These are phyloP conservation scores for Raphanus sativus DNA, from an alignment of 345 rosid species.

Conservation along the genomic window DNA sequence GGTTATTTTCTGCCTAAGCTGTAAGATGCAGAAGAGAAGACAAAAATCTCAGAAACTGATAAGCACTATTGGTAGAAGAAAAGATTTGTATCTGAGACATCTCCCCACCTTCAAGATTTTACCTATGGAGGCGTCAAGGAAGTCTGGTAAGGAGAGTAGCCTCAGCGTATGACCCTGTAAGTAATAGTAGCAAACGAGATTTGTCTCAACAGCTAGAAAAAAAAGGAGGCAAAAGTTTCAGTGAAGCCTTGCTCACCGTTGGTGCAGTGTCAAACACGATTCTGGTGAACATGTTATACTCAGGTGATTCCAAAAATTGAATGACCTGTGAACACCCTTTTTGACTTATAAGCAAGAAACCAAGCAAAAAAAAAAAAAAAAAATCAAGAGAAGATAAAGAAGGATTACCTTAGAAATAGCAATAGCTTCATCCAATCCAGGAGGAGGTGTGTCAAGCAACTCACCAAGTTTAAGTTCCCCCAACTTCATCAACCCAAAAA, in stretches of 20 bases:
- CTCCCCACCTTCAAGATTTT: constrained; percentile 80
- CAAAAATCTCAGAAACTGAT: constrained; percentile 1
- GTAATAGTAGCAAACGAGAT: constrained; percentile 23
- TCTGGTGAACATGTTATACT: constrained; percentile 88
- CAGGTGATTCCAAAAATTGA: constrained; percentile 89
- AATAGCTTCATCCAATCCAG: constrained; percentile 97
- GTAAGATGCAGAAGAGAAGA: constrained; percentile 30
- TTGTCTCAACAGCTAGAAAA: not conserved
- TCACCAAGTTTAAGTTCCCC: constrained; percentile 94
- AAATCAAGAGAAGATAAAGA: not conserved
- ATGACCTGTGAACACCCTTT: constrained; percentile 64
- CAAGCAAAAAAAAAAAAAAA: too few species aligned
- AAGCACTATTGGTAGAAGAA: not conserved
- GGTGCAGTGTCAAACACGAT: constrained; percentile 98
- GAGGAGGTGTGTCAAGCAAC: constrained; percentile 96
- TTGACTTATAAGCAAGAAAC: constrained; percentile 32
- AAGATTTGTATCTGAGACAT: not conserved
- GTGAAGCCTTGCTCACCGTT: constrained; percentile 56
- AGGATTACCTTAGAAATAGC: constrained; percentile 81
- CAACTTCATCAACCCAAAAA: constrained; percentile 47
- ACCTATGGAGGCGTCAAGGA: constrained; percentile 94
- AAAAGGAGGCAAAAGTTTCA: not conserved
- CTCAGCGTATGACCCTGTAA: constrained; percentile 89
- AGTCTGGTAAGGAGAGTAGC: constrained; percentile 90
- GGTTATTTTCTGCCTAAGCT: constrained; percentile 89